Percentiles rank a stretch among this genome's conserved stretches.
Conservation (phyloP, 805 yeast genomes). For the Yamadazyma scolyti region DNA sequence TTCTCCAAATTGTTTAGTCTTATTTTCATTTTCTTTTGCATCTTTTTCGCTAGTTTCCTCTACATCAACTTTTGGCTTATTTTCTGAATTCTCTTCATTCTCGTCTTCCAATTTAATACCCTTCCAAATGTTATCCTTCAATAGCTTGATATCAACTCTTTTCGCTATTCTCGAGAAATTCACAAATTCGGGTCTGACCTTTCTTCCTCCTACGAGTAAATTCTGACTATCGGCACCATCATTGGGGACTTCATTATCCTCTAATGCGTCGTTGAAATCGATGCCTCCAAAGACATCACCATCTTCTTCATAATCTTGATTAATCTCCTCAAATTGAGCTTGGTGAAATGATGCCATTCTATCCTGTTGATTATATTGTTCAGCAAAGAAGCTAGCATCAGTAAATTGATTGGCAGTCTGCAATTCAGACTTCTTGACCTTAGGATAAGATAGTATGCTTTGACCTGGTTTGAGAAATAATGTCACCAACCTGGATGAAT, state of each 20-base stretch:
- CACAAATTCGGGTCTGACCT: conserved; percentile 34
- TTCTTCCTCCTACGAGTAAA: conserved; percentile 13
- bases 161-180: conserved; percentile 41
- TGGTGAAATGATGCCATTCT: conserved; percentile 36
- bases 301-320: conserved; percentile 30
- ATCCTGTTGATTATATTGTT: conserved; percentile 47
- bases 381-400: conserved; percentile 74
- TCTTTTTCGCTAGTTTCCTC: conserved; percentile 5
- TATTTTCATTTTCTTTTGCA: conserved; percentile 15
- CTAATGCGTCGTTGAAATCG: conserved; percentile 36
- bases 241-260: conserved; percentile 7
- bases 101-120: conserved; percentile 20
- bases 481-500: conserved; percentile 62
- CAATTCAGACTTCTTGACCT: conserved; percentile 7
- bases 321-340: conserved; percentile 39
- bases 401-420: conserved; percentile 30
- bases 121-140: conserved; percentile 40
- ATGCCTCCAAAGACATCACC: conserved; percentile 33
- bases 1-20: conserved; percentile 33
- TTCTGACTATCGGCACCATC: conserved; percentile 5
- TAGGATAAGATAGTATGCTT: conserved; percentile 14
- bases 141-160: conserved; percentile 36
- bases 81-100: conserved; percentile 1
- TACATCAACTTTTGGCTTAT: not conserved
- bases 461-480: conserved; percentile 63